A percentile compares a stretch with the other conserved stretches of the same genome.
Conservation (phyloP, 1,139 yeast species). For the Saccharomycopsis crataegensis region DNA sequence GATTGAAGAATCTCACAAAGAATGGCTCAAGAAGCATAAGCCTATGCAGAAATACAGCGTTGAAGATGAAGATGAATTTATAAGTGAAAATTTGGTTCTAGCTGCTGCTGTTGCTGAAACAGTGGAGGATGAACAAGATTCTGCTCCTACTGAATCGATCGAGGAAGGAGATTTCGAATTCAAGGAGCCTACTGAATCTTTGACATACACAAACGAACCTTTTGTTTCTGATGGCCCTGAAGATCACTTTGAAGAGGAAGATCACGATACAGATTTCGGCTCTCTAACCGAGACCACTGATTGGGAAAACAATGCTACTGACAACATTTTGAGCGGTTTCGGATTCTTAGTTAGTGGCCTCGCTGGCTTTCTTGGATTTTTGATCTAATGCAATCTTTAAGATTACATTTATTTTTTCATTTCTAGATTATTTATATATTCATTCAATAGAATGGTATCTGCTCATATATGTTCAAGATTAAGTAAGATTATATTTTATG, state of each 20-base stretch:
- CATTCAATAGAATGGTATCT: no score
- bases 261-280: constrained; percentile 21
- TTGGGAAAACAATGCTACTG: constrained; percentile 8
- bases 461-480: no score
- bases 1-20: constrained; percentile 15
- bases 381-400: not conserved
- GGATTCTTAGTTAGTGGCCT: constrained; percentile 5
- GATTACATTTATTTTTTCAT: not conserved
- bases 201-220: not conserved
- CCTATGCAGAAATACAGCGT: not conserved
- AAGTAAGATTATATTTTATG: no score
- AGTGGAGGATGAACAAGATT: constrained; percentile 6
- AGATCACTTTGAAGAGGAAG: constrained; percentile 30
- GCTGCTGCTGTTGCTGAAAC: constrained; percentile 14
- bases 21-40: constrained; percentile 14
- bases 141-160: constrained; percentile 31
- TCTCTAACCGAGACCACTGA: not conserved
- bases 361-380: constrained; percentile 1
- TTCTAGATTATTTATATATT: not conserved
- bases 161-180: constrained; percentile 23
- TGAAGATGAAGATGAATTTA: constrained; percentile 9
- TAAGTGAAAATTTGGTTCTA: not conserved
- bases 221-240: not conserved
- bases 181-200: constrained; percentile 23
- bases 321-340: not conserved